phyloP scores from a whole-genome alignment of 345 rosid genomes.

The Toxicodendron radicans region DNA sequence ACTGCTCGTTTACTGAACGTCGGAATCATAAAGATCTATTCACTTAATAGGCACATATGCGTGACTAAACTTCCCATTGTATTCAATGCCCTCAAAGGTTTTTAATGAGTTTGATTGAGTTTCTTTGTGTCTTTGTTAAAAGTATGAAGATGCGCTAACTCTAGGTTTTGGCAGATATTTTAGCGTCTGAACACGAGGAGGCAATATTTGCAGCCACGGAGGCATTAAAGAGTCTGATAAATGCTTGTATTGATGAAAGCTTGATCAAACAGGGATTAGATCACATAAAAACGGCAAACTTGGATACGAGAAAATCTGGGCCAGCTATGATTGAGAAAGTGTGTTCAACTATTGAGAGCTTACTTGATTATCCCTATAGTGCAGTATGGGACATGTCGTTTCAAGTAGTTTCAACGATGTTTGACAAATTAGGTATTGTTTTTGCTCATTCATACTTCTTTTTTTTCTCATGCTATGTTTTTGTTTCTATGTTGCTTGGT shows the following conservation, averaged over 20 bases:
- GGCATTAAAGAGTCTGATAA: conserved; percentile 68
- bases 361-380: conserved; percentile 78
- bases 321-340: conserved; percentile 81
- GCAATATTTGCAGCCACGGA: conserved; percentile 80
- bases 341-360: conserved; percentile 73
- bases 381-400: conserved; percentile 83
- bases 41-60: conserved; percentile 60
- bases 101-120: neutral
- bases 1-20: conserved; percentile 75
- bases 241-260: conserved; percentile 67
- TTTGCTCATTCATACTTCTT: neutral
- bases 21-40: conserved; percentile 72
- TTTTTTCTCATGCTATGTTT: neutral
- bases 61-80: conserved; percentile 68
- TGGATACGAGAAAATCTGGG: conserved; percentile 49
- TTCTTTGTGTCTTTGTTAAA: neutral
- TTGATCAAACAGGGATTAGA: conserved; percentile 78
- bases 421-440: conserved; percentile 73
- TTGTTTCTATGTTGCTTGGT: neutral
- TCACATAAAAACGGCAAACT: conserved; percentile 39
- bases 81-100: conserved; percentile 84
- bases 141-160: neutral
- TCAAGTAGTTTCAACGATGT: conserved; percentile 76
- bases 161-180: conserved; percentile 56
- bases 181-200: conserved; percentile 95